These are phyloP conservation scores for Cryptococcus deneoformans DNA, from an alignment of 1,284 basidiomycete species.

Conservation along the genomic window DNA sequence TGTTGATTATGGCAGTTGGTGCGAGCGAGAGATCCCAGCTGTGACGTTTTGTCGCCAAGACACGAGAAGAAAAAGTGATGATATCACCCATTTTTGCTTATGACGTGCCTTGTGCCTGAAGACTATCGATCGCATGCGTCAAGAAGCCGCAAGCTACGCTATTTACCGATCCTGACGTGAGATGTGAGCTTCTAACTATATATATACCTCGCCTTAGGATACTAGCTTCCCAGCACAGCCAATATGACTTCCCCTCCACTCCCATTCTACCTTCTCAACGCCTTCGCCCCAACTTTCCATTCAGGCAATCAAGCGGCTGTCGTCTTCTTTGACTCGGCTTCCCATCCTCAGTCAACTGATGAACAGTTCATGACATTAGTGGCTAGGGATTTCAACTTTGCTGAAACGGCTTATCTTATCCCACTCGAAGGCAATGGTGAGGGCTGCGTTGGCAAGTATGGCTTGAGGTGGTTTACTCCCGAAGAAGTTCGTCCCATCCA, in stretches of 20 bases:
- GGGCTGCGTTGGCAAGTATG: slow-evolving; percentile 17
- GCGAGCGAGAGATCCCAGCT: too few species aligned
- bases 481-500: slow-evolving; percentile 20
- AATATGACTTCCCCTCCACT: not conserved
- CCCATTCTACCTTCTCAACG: slow-evolving; percentile 34
- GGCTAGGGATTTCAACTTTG: slow-evolving; percentile 35
- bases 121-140: too few species aligned
- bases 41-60: too few species aligned
- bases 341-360: slow-evolving; percentile 23
- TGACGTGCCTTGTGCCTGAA: too few species aligned
- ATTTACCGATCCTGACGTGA: too few species aligned
- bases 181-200: too few species aligned
- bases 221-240: too few species aligned
- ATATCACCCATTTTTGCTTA: too few species aligned
- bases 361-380: slow-evolving; percentile 25
- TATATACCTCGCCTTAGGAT: too few species aligned
- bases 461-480: slow-evolving; percentile 42
- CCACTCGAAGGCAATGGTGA: slow-evolving; percentile 7
- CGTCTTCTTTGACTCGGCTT: slow-evolving; percentile 22
- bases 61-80: too few species aligned
- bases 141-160: too few species aligned
- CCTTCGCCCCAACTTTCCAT: slow-evolving; percentile 29
- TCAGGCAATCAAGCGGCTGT: slow-evolving; percentile 44
- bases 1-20: too few species aligned
- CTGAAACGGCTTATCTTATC: slow-evolving; percentile 40